Evolutionary conservation across 306 rosid species (phyloP).

Genomic region (Fragaria vesca): DNA sequence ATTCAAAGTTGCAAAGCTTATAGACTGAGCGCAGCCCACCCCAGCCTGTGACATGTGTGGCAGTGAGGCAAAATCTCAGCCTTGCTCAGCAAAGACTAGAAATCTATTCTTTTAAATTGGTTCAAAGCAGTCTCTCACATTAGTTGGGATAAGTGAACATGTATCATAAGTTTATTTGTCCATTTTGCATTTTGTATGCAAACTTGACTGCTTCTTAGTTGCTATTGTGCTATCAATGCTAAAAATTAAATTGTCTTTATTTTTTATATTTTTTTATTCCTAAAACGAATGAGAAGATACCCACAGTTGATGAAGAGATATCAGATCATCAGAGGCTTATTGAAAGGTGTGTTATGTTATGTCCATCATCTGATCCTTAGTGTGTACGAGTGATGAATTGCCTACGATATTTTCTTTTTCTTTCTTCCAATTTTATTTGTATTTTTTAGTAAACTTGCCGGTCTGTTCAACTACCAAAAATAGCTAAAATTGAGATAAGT

Average conservation of each 20-base stretch:
- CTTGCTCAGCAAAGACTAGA: not conserved
- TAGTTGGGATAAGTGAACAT: not conserved
- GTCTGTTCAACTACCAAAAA: not conserved
- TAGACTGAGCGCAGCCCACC: not conserved
- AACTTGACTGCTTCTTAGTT: not conserved
- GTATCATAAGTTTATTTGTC: not conserved
- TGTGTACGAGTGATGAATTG: conserved; percentile 1
- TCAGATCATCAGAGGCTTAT: conserved; percentile 96
- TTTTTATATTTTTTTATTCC: conserved; percentile 43
- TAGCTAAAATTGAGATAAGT: not conserved
- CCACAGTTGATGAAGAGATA: conserved; percentile 79
- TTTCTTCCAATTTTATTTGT: not conserved
- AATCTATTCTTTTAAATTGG: not conserved
- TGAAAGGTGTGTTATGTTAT: conserved; percentile 65
- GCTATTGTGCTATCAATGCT: not conserved
- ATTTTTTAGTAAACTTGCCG: not conserved
- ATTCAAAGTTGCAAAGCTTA: not conserved
- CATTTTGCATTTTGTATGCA: not conserved
- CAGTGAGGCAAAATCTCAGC: not conserved
- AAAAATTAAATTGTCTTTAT: not conserved
- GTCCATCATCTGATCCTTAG: conserved; percentile 21
- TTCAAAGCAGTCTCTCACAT: not conserved
- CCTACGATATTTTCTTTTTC: no score
- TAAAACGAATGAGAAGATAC: conserved; percentile 78
- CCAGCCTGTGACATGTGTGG: not conserved